Base-by-base conservation (phyloP, 768 basidiomycete species). In the Hypholoma sublateritium region DNA sequence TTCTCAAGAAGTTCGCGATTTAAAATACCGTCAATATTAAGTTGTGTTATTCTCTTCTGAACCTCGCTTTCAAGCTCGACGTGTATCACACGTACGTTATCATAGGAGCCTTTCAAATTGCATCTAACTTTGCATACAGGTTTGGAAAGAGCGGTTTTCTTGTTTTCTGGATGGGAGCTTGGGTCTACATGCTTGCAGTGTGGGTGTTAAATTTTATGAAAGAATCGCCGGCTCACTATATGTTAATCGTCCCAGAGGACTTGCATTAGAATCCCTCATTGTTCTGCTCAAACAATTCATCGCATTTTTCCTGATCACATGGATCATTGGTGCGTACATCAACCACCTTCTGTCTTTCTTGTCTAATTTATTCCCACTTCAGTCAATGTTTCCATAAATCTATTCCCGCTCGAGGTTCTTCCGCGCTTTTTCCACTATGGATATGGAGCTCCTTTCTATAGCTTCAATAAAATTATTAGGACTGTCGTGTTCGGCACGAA, bases 111-210 rank as follows among this genome's bases (percentile, higher is more conserved):
- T 78, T 49, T 16, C 14, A 21, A 7, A 14, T 0, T 2, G 9
- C 42, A 2, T 36, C 4, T 17, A 16, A 49, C n/a, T 6, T 6
- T 13, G 35, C 8, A 3, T 0, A 22, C 12, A 55, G 54, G 37
- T 55, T 39, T 42, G 81, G 81, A 16, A 67, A 68, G 39, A 69
- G 69, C 0, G 87, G 87, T 0, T 85, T 88, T 60, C 58, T 87
- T 34, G 70, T 87, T 24, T 87, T 83, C 64, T 88, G 87, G 87
- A 85, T 86, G 83, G 70, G 86, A 58, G 81, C 80, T 56, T 87
- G 77, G 74, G 39, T 73, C 36, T 80, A 75, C 37, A 88, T 87
- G 85, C 65, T 77, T 7, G 74, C 84, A 0, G 70, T 83, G 83
- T 78, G 67, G n/a, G 81, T 70, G 17, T 46, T 34, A 46, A 13